A percentile compares a stretch with the other conserved stretches of the same genome.
Evolutionary conservation across 2,329 filamentous ascomycete genomes (phyloP).

Genomic region (Nothophoma quercina): DNA sequence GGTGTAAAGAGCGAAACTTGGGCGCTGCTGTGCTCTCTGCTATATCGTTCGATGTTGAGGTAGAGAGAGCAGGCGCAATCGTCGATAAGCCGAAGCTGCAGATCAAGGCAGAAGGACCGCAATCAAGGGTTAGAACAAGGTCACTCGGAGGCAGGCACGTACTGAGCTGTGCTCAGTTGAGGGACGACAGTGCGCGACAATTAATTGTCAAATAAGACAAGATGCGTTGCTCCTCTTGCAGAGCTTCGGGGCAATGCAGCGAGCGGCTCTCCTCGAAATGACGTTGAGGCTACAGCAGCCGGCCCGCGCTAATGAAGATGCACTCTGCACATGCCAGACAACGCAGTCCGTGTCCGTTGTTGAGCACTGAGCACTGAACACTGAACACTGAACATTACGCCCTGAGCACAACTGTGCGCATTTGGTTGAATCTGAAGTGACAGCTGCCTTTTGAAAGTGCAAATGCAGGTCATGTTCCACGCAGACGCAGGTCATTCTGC

Average conservation of each 20-base stretch:
- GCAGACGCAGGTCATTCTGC: constrained; percentile 8
- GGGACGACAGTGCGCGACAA: background rate
- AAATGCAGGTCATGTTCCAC: constrained; percentile 10
- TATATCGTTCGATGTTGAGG: constrained; percentile 2
- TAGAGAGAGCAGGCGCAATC: constrained; percentile 9
- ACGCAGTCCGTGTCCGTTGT: background rate
- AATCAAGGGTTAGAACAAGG: constrained; percentile 8
- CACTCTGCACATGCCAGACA: background rate
- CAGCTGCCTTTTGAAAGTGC: background rate
- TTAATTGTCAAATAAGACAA: background rate
- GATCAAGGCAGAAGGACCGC: constrained; percentile 17
- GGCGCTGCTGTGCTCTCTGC: constrained; percentile 4
- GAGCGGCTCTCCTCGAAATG: constrained; percentile 16
- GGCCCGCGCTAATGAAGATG: too few relatives aligned
- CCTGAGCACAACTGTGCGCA: background rate
- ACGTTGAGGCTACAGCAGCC: constrained; percentile 12
- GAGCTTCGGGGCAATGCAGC: constrained; percentile 5
- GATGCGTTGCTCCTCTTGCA: background rate
- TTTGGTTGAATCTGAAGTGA: background rate
- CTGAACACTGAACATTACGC: too few relatives aligned
- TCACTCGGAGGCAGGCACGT: constrained; percentile 12
- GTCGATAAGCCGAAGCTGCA: constrained; percentile 13
- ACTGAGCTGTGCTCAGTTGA: constrained; percentile 1
- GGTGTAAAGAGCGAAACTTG: constrained; percentile 19
- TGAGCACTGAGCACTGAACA: too few relatives aligned